These are phyloP conservation scores for Silene conica DNA, from an alignment of 148 eudicot species.

Conservation along the genomic window DNA sequence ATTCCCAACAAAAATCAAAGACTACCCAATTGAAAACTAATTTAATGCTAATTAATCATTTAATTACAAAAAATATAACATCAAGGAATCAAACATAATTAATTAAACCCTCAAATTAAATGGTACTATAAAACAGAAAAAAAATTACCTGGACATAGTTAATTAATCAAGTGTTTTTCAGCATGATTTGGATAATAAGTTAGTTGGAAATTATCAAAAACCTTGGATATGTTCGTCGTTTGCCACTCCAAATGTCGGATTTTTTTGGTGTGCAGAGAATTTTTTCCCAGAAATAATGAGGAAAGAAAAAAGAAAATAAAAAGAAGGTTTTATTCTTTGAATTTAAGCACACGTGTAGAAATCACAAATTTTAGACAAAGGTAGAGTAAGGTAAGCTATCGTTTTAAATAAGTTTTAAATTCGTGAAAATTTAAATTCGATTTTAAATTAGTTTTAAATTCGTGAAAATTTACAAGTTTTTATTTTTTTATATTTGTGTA, in stretches of 20 bases:
- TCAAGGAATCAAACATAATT: background rate
- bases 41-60: background rate
- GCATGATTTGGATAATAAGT: background rate
- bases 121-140: background rate
- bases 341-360: no score
- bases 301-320: no score
- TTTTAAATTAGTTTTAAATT: no score
- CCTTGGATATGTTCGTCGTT: background rate
- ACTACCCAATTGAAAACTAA: background rate
- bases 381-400: no score
- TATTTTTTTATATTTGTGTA: no score
- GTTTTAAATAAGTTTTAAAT: no score
- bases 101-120: background rate
- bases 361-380: no score
- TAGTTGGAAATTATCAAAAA: background rate
- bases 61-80: background rate
- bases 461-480: no score
- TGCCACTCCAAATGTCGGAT: background rate
- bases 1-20: background rate
- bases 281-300: no score
- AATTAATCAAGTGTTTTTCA: background rate
- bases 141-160: conserved; percentile 11
- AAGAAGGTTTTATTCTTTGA: no score
- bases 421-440: no score
- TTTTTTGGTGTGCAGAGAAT: no score